These are phyloP conservation scores for Backusella psychrophila DNA, from an alignment of 192 early-diverging fungal genomes.

Conservation along the genomic window DNA sequence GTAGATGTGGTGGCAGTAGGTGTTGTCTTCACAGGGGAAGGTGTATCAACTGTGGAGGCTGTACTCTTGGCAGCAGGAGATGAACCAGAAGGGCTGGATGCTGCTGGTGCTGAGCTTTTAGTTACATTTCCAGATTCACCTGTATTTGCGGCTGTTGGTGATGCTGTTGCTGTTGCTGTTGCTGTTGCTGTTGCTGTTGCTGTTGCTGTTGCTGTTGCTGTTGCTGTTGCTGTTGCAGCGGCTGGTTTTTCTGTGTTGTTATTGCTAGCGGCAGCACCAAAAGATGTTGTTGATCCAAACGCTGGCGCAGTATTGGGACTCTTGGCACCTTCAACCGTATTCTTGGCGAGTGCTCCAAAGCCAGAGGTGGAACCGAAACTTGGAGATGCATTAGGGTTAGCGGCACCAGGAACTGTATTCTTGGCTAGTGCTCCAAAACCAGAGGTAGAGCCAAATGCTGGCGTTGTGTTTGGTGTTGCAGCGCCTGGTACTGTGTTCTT, in stretches of 20 bases:
- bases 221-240: neutral
- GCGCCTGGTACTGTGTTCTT: neutral
- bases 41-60: neutral
- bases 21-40: neutral
- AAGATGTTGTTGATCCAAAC: constrained; percentile 9
- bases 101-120: neutral
- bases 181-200: neutral
- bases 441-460: constrained; percentile 14
- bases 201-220: neutral
- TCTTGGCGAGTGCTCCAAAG: constrained; percentile 14
- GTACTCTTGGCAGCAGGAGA: too few species aligned
- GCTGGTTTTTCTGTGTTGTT: neutral
- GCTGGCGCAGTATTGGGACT: neutral
- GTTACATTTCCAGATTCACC: neutral
- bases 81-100: neutral
- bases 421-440: neutral
- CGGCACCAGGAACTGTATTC: neutral
- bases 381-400: neutral
- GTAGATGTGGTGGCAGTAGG: neutral
- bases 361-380: constrained; percentile 9
- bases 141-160: neutral
- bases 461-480: neutral
- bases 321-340: neutral
- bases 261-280: neutral
- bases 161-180: neutral